These are phyloP conservation scores for Mycena citricolor DNA, from an alignment of 1,284 basidiomycete species.

Conservation along the genomic window DNA sequence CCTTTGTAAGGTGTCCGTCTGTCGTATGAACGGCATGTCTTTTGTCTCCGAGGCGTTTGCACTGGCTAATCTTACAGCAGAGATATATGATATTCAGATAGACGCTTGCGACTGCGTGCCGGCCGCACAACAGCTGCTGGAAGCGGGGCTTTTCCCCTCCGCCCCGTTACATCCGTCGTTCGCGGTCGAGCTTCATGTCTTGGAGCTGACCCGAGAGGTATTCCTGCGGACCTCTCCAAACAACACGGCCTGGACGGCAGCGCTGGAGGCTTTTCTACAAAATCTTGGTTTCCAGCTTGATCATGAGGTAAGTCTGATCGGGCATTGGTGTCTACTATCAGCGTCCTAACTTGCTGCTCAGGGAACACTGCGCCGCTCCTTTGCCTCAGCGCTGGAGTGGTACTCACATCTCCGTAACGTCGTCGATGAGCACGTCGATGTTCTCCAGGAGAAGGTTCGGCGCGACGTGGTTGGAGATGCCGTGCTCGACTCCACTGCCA, in stretches of 20 bases:
- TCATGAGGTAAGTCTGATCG: neutral
- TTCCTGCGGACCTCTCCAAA: constrained; percentile 9
- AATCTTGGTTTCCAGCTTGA: neutral
- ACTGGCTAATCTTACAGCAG: too few relatives aligned
- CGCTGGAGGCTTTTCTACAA: neutral
- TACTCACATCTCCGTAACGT: neutral
- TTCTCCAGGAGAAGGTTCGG: too few relatives aligned
- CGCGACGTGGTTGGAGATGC: too few relatives aligned
- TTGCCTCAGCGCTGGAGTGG: neutral
- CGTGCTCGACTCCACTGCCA: too few relatives aligned
- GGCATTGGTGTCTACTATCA: neutral
- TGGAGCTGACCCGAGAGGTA: constrained; percentile 9
- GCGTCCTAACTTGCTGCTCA: neutral
- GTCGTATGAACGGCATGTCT: too few relatives aligned
- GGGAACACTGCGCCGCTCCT: neutral
- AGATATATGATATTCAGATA: neutral
- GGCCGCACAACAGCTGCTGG: constrained; percentile 6
- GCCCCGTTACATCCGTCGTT: constrained; percentile 9
- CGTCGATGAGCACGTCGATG: neutral
- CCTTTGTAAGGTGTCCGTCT: too few relatives aligned
- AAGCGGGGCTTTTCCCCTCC: constrained; percentile 9
- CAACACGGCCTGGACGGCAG: neutral
- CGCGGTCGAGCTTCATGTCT: constrained; percentile 9
- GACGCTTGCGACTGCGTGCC: constrained; percentile 4
- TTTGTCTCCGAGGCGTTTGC: too few relatives aligned